These are phyloP conservation scores for Falciphora oryzae DNA, from an alignment of 2,329 filamentous ascomycete species.

Conservation along the genomic window DNA sequence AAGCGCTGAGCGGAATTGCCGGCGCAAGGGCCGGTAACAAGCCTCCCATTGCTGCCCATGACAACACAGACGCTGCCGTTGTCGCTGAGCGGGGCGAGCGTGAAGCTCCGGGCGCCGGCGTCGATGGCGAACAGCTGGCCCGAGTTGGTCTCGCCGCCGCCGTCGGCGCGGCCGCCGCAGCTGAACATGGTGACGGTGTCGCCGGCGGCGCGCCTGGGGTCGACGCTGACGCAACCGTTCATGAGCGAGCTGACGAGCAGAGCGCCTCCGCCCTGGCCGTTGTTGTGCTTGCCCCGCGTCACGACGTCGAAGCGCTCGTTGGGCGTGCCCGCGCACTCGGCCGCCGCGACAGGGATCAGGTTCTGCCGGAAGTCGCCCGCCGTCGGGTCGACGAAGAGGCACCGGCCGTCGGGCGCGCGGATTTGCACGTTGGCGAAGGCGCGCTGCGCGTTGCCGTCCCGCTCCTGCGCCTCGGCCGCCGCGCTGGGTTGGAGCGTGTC, in stretches of 20 bases:
- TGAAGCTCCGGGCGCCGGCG: constrained; percentile 33
- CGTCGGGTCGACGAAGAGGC: constrained; percentile 45
- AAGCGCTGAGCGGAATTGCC: constrained; percentile 25
- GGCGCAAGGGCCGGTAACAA: constrained; percentile 25
- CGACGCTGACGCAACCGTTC: constrained; percentile 47
- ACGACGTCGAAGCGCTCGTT: constrained; percentile 47
- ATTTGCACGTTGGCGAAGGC: constrained; percentile 40
- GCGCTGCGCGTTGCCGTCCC: constrained; percentile 40
- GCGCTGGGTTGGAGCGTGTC: constrained; percentile 42
- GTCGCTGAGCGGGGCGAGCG: constrained; percentile 39
- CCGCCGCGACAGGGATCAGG: constrained; percentile 40
- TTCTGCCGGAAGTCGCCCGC: constrained; percentile 50
- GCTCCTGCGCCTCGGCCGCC: constrained; percentile 41
- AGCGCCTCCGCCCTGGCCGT: constrained; percentile 31
- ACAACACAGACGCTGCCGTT: constrained; percentile 38
- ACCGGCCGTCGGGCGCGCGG: constrained; percentile 41
- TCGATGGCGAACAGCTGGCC: constrained; percentile 44
- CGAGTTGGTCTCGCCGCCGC: constrained; percentile 38
- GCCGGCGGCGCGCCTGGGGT: constrained; percentile 34
- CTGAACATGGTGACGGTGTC: constrained; percentile 47
- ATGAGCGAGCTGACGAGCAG: constrained; percentile 44
- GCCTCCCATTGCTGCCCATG: constrained; percentile 25
- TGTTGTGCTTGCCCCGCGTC: constrained; percentile 43
- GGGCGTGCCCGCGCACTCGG: constrained; percentile 34
- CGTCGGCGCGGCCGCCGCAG: constrained; percentile 45